Base-by-base conservation (phyloP, 257 asterid species). In the Solanum arcanum region DNA sequence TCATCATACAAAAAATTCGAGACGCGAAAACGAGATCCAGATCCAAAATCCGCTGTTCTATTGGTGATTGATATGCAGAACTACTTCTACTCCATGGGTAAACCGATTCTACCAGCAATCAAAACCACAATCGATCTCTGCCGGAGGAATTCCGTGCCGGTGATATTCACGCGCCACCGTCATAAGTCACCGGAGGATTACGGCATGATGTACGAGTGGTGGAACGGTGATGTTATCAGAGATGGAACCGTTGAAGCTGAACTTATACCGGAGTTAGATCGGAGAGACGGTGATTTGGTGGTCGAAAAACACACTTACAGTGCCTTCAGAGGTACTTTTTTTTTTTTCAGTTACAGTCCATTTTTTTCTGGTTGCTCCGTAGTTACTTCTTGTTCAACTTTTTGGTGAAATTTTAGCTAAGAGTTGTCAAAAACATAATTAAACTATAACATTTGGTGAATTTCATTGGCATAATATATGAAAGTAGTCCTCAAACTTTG, bases 81-180 rank as follows among this genome's bases (percentile, higher is more conserved):
- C 59, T 74, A 95, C 89, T 95, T 95, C 89, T 60, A 84, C 80
- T 90, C 94, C 85, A 90, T 93, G 92, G 94, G 95, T 15, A 84
- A 85, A 27, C 93, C 96, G 37, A 92, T 95, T 64, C 47, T 93
- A 31, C 91, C 91, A 0, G 91, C 94, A 42, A 88, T 92, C 85
- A 94, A 90, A 44, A 9, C 92, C 83, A 93, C 97, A 5, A 90
- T 95, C 88, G 89, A 90, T 87, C 92, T 93, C 86, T 95, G 95
- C 87, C 92, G 98, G 16, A 87, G 88, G 41, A 88, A 94, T 27
- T 92, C 92, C 21, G 29, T 94, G 25, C 98, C 96, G 23, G 87
- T 95, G 12, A 85, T 94, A 89, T 95, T 92, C 93, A 95, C 98
- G n/a, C 95, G 98, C 86, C 98, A 95, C 94, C 8, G 89, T 90